Conservation (phyloP, 2,329 filamentous ascomycete species). For the Lachnellula cervina region DNA sequence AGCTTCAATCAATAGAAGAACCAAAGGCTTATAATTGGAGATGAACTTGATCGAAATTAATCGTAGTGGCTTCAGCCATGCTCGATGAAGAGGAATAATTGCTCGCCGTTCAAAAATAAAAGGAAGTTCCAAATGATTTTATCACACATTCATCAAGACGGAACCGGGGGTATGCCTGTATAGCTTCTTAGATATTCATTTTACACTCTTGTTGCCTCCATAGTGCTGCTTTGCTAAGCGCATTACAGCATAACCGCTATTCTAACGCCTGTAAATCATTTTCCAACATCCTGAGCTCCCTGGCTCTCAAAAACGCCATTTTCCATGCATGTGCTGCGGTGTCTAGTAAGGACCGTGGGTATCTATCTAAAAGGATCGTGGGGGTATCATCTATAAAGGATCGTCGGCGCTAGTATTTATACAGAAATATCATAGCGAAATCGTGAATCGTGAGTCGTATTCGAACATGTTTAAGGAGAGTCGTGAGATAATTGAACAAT, state of each 20-base stretch:
- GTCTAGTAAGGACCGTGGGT: constrained; percentile 14
- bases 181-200: neutral
- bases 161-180: too few relatives aligned
- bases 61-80: too few relatives aligned
- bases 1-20: too few relatives aligned
- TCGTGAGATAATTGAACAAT: constrained; percentile 18
- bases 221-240: neutral
- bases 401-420: constrained; percentile 27
- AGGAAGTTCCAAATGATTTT: too few relatives aligned
- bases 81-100: too few relatives aligned
- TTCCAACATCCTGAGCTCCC: constrained; percentile 6
- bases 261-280: constrained; percentile 13
- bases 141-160: neutral
- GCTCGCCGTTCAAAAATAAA: too few relatives aligned
- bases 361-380: constrained; percentile 27
- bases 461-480: constrained; percentile 19
- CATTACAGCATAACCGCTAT: constrained; percentile 8
- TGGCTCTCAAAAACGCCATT: constrained; percentile 21
- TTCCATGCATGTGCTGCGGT: constrained; percentile 25
- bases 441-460: constrained; percentile 27
- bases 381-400: constrained; percentile 18
- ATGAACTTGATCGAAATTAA: too few relatives aligned
- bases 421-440: constrained; percentile 29
- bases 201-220: constrained; percentile 4
- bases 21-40: too few relatives aligned